Base-by-base conservation (phyloP, 306 rosid genomes). In the Echinosophora koreensis region DNA sequence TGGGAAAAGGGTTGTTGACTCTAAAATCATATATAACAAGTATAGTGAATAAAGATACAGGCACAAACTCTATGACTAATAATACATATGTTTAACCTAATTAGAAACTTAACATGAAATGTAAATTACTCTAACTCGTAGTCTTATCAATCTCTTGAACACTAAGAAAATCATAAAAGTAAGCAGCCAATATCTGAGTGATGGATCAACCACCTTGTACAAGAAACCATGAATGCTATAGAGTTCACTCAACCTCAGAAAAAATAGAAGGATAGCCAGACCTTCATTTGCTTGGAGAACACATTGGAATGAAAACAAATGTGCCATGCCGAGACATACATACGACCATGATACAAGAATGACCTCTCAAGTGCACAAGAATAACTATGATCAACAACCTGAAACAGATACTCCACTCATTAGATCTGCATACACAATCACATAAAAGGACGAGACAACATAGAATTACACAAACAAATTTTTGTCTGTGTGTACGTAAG, bases 301-400 rank as follows among this genome's bases (percentile, higher is more conserved):
- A 95, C 94, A 77, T 95, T 95, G 69, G 99, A 95, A 74, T 95
- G 99, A 84, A 95, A 95, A 87, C 99, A 95, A 77, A 95, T 92
- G 84, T 88, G 97, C 97, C 97, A 92, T 4, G 96, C 75, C 5
- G 97, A 95, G 71, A 90, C 91, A 84, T 90, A 95, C 97, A 95
- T 95, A 65, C 97, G 97, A 57, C 99, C 99, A 77, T 95, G 99
- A 82, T 95, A 95, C 85, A 95, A 87, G 89, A 95, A 95, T 77
- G 99, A 95, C 81, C 99, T 88, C 88, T 95, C 99, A 71, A 95
- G 99, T 77, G 99, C 99, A 88, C 99, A 95, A 42, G 99, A 95
- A 84, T 90, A 92, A 89, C 97, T 92, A 82, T 90, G 92, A 41
- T 90, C 97, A 76, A 80, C 97, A 85, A 90, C 89, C 99, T 95